Evolutionary conservation across 2,329 filamentous ascomycete genomes (phyloP), one percentile per base, ranked within the genome.

Genomic region (Xylariales sp.): DNA sequence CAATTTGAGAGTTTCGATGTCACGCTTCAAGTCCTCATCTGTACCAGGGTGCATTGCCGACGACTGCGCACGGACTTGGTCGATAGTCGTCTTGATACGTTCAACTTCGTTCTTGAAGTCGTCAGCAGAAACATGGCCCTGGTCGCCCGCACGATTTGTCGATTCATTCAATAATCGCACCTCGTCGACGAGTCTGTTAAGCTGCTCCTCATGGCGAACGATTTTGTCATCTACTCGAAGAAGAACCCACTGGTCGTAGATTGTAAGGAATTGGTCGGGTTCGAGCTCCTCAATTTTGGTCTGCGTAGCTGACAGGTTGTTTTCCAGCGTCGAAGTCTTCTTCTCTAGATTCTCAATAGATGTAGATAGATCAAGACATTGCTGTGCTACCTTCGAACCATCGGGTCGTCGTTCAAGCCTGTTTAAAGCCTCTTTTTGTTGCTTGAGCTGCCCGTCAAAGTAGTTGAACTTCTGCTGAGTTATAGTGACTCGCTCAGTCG

Each of bases 1-100:
- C n/a, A n/a, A n/a, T n/a, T n/a, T n/a, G n/a, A n/a, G n/a, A 33
- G 8, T 33, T 14, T 33, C 31, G 8, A 33, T 15, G 8, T 8
- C 16, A 15, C 7, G 7, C 15, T 15, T 33, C 31, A 33, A 14
- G 10, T 33, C 31, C 31, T 8, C n/a, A 18, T 33, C 15, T 8
- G 12, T 14, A 8, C 15, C 16, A 8, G 31, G n/a, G 14, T 7
- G 8, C 8, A 7, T 33, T 8, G 8, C n/a, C 8, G 24, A 27
- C n/a, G 24, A 27, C n/a, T 27, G 8, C 8, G 24, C 24, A n/a
- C n/a, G n/a, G n/a, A n/a, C n/a, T n/a, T n/a, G n/a, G n/a, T n/a
- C n/a, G n/a, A n/a, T n/a, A n/a, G n/a, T n/a, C n/a, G n/a, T 15
- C 16, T 51, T 46, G 10, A 51, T 27, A 7, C 16, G 28, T 14